These are phyloP conservation scores for Phialocephala sp. DNA, from an alignment of 2,329 filamentous ascomycete genomes.

Conservation along the genomic window DNA sequence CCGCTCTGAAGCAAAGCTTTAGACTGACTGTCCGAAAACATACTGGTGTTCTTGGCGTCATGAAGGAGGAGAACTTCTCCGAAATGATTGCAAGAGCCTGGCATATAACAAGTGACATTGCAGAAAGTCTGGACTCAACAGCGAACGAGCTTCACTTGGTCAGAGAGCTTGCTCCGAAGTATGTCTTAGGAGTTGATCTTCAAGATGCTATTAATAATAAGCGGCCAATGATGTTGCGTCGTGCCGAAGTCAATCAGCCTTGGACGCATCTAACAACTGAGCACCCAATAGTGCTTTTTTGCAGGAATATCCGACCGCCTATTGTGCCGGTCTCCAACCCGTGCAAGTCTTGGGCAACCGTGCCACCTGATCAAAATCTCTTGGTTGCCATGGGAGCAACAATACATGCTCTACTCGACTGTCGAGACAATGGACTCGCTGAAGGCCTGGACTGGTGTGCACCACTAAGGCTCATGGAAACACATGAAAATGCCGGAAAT, in stretches of 20 bases:
- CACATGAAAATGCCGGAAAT: not conserved
- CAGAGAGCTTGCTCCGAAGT: slow-evolving; percentile 6
- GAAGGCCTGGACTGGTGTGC: slow-evolving; percentile 7
- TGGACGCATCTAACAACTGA: slow-evolving; percentile 17
- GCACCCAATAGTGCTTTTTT: slow-evolving; percentile 13
- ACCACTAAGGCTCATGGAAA: not conserved
- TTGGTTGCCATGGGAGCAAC: not conserved
- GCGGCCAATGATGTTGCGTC: not conserved
- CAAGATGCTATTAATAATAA: slow-evolving; percentile 2
- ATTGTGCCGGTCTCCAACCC: not conserved
- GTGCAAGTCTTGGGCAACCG: slow-evolving; percentile 2
- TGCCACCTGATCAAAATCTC: slow-evolving; percentile 1
- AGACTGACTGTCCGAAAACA: slow-evolving; percentile 1
- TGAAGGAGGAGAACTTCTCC: slow-evolving; percentile 4
- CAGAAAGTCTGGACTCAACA: slow-evolving; percentile 3
- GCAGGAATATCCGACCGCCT: not conserved
- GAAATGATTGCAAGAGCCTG: slow-evolving; percentile 13
- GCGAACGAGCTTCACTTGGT: slow-evolving; percentile 1
- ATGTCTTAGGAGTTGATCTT: slow-evolving; percentile 16
- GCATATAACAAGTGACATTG: slow-evolving; percentile 16
- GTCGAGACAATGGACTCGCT: slow-evolving; percentile 8
- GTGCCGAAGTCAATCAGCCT: slow-evolving; percentile 8
- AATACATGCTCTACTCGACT: slow-evolving; percentile 1
- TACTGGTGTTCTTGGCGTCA: no score
- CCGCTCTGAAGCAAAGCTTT: slow-evolving; percentile 8